Evolutionary conservation across 2,329 filamentous ascomycete genomes (phyloP).

Genomic region (Coniochaeta sp.): DNA sequence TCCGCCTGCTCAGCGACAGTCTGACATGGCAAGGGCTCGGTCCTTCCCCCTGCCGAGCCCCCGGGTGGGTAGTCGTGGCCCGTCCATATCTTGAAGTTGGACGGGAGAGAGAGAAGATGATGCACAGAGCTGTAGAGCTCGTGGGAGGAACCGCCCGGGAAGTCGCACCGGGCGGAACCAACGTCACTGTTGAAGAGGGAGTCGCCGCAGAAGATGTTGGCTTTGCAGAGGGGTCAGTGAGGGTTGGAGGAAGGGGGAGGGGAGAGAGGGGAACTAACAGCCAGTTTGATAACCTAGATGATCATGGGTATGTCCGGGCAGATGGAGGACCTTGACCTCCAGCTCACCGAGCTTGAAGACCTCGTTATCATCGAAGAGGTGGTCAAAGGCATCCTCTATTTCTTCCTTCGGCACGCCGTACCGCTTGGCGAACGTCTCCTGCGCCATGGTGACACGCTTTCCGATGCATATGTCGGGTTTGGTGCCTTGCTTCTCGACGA

Average conservation of each 20-base stretch:
- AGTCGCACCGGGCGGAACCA: conserved; percentile 41
- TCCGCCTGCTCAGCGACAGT: conserved; percentile 33
- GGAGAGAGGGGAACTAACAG: conserved; percentile 6
- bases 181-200: conserved; percentile 41
- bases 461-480: conserved; percentile 32
- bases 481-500: conserved; percentile 22
- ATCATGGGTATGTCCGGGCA: conserved; percentile 42
- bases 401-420: conserved; percentile 31
- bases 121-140: conserved; percentile 22
- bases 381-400: conserved; percentile 30
- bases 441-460: conserved; percentile 32
- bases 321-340: conserved; percentile 29
- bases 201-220: conserved; percentile 25
- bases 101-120: conserved; percentile 30
- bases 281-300: conserved; percentile 41
- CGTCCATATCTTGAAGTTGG: conserved; percentile 35
- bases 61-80: conserved; percentile 42
- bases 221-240: too few relatives aligned
- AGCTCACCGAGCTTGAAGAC: conserved; percentile 33
- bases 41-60: conserved; percentile 14
- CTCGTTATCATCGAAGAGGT: conserved; percentile 35
- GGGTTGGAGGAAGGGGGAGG: neutral
- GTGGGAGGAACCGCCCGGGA: conserved; percentile 37
- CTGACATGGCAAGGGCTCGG: conserved; percentile 25
- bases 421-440: conserved; percentile 29